Evolutionary conservation across 2,329 filamentous ascomycete species (phyloP), one percentile per base, ranked within the genome.

Genomic region (Colletotrichum sansevieriae): DNA sequence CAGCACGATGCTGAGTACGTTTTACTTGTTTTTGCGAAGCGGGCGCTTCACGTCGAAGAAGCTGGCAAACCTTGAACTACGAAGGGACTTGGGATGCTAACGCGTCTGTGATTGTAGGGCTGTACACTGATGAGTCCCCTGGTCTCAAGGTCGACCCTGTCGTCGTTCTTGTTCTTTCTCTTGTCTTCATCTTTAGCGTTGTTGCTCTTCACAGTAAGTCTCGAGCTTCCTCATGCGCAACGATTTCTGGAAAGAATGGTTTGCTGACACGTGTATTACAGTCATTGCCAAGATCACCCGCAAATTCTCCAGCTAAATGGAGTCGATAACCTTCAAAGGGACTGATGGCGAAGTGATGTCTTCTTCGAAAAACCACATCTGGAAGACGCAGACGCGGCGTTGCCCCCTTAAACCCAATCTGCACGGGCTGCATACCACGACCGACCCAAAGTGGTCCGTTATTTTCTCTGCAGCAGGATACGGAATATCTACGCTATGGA

Each of bases 151-250:
- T 99, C 73, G 96, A 99, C 81, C 96, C 96, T 22, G 96, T 99
- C 69, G 95, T 99, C 73, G 95, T 99, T 72, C 88, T 99, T 78
- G 96, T 98, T 74, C 87, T 99, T 75, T 97, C 94, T 77, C 89
- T 99, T 76, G 96, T 97, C 71, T 99, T 99, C 83, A 99, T 99
- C 83, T 98, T 99, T 85, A 96, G 92, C 78, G 96, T 99, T 78
- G 96, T 99, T 77, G 95, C 94, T 75, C 87, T 99, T 78, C 96
- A 99, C 85, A 94, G 96, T 98, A 90, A 75, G 93, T 86, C 58
- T n/a, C 18, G 5, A 25, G 3, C 6, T 5, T 51, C 39, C 46
- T 51, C 10, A 18, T 9, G 29, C 25, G 29, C 33, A 18, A 18
- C 12, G 6, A 29, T 20, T 37, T 39, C 10, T 47, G 1, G n/a